A percentile compares a stretch with the other conserved stretches of the same genome.
These are phyloP conservation scores for Melampsora occidentalis DNA, from an alignment of 1,284 basidiomycete species.

Conservation along the genomic window DNA sequence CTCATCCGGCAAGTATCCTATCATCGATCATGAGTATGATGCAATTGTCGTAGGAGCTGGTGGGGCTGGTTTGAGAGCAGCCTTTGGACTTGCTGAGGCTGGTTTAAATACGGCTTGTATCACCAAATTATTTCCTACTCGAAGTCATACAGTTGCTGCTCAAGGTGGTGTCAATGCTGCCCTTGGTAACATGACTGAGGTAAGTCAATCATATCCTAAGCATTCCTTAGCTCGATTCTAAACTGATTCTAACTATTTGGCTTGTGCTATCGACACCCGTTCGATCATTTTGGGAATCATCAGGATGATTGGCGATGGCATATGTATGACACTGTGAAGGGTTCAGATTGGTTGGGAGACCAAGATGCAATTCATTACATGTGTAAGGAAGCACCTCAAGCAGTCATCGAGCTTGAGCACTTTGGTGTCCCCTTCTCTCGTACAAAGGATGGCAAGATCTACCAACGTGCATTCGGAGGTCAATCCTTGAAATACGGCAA, in stretches of 20 bases:
- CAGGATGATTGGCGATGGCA: slow-evolving; percentile 95
- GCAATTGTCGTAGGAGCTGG: slow-evolving; percentile 65
- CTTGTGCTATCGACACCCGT: neutral
- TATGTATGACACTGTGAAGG: slow-evolving; percentile 82
- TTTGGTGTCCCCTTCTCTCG: slow-evolving; percentile 98
- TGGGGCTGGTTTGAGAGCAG: slow-evolving; percentile 95
- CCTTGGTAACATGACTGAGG: slow-evolving; percentile 97
- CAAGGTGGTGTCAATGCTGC: slow-evolving; percentile 99
- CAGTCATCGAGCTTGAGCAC: slow-evolving; percentile 97
- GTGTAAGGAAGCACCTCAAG: slow-evolving; percentile 90
- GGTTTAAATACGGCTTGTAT: slow-evolving; percentile 83
- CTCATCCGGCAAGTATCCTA: slow-evolving; percentile 73
- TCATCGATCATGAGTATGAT: slow-evolving; percentile 77
- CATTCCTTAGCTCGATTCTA: neutral
- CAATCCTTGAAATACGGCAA: slow-evolving; percentile 97
- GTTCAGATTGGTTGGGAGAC: slow-evolving; percentile 99
- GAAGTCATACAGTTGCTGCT: slow-evolving; percentile 97
- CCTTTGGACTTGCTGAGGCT: slow-evolving; percentile 97
- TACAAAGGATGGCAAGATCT: slow-evolving; percentile 98
- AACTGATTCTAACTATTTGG: neutral
- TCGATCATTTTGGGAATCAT: neutral
- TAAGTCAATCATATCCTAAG: neutral
- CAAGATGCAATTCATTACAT: slow-evolving; percentile 99
- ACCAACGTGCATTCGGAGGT: slow-evolving; percentile 98
- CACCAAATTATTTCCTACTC: slow-evolving; percentile 98